phyloP scores from a whole-genome alignment of 1,284 basidiomycete species.

The Lignosus rhinocerotis region DNA sequence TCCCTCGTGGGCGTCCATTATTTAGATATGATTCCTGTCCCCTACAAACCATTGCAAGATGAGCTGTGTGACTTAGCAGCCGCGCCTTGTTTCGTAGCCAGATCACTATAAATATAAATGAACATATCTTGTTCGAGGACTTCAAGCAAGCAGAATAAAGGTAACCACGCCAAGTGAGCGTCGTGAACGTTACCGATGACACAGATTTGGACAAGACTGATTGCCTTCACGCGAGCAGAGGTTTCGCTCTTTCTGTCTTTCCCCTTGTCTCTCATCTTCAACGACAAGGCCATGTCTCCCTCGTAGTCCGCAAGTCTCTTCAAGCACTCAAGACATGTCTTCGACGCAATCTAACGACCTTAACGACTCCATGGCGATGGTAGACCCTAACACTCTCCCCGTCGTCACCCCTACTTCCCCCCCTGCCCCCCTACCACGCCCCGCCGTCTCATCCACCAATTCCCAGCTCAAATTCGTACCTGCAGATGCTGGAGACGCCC shows the following conservation, averaged over 20 bases:
- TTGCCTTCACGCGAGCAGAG: slow-evolving; percentile 13
- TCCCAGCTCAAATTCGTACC: slow-evolving; percentile 12
- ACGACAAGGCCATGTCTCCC: slow-evolving; percentile 17
- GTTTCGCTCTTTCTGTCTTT: slow-evolving; percentile 16
- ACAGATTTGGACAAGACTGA: slow-evolving; percentile 20
- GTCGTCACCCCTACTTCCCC: slow-evolving; percentile 17
- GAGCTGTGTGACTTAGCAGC: too few relatives aligned
- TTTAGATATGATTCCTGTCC: too few relatives aligned
- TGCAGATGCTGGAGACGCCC: slow-evolving; percentile 7
- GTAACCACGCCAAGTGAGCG: background rate
- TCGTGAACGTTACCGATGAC: slow-evolving; percentile 1
- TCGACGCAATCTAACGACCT: slow-evolving; percentile 20
- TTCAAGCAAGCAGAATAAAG: background rate
- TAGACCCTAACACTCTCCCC: slow-evolving; percentile 6
- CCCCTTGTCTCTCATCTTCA: slow-evolving; percentile 11
- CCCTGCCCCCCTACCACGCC: slow-evolving; percentile 16
- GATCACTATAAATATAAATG: too few relatives aligned
- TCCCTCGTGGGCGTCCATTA: too few relatives aligned
- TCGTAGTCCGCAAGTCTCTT: slow-evolving; percentile 10
- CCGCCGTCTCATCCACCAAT: slow-evolving; percentile 11
- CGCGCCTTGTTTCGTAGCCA: too few relatives aligned
- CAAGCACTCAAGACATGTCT: slow-evolving; percentile 18
- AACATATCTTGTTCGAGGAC: background rate
- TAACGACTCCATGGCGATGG: slow-evolving; percentile 10
- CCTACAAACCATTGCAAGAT: too few relatives aligned